These are phyloP conservation scores for Fusarium sp. DNA, from an alignment of 2,329 filamentous ascomycete species.

Conservation along the genomic window DNA sequence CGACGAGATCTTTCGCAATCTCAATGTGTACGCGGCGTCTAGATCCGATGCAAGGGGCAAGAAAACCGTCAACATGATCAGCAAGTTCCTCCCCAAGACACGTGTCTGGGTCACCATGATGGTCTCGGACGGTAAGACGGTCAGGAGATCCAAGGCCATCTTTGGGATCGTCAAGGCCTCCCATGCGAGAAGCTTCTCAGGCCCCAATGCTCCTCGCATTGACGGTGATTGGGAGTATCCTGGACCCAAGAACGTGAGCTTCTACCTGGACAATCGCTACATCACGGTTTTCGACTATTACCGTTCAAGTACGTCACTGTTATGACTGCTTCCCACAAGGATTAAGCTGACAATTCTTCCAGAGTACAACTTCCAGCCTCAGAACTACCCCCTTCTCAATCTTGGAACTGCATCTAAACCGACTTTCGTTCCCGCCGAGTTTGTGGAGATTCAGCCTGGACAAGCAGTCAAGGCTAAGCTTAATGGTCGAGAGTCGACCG, in stretches of 20 bases:
- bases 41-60: conserved; percentile 8
- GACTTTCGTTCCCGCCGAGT: conserved; percentile 73
- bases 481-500: conserved; percentile 66
- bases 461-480: conserved; percentile 73
- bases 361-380: conserved; percentile 50
- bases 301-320: conserved; percentile 48
- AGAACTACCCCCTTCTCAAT: conserved; percentile 71
- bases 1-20: conserved; percentile 45
- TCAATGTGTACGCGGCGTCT: conserved; percentile 31
- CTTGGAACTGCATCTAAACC: conserved; percentile 68
- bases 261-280: conserved; percentile 46
- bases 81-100: conserved; percentile 53
- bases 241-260: conserved; percentile 47
- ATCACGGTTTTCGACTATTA: conserved; percentile 58
- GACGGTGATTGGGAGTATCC: conserved; percentile 39
- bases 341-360: conserved; percentile 8
- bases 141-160: conserved; percentile 46
- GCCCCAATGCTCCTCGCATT: conserved; percentile 39
- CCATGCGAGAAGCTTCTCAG: conserved; percentile 31
- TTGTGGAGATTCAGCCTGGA: conserved; percentile 71
- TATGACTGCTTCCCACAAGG: not conserved
- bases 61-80: conserved; percentile 42
- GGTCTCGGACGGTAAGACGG: conserved; percentile 45
- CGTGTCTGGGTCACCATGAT: conserved; percentile 49
- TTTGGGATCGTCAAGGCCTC: conserved; percentile 41